Base-by-base conservation (phyloP, 2,329 filamentous ascomycete species). In the Aspergillus sp. region DNA sequence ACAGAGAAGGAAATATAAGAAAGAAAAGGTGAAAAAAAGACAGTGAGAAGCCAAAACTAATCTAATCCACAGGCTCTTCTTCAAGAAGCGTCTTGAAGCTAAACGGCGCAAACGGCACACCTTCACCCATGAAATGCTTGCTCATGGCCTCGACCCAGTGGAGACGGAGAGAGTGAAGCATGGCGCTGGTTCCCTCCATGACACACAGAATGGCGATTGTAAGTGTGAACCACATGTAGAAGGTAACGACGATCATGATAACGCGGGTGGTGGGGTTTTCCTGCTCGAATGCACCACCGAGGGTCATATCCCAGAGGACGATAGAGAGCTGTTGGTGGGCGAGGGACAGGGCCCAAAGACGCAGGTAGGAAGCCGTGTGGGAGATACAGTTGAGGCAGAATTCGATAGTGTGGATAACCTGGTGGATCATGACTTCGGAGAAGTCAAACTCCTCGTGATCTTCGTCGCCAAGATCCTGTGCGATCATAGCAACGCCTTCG, bases 351-450 rank as follows among this genome's bases (percentile, higher is more conserved):
- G 95, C 95, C 95, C 95, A 99, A 45, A 99, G 89, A 82, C 95
- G 95, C 48, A 99, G 89, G 78, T 99, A 99, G 1, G 95, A 99
- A 4, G 95, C 95, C 4, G 96, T 99, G 79, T 99, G 95, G 30
- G 95, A 99, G 62, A 99, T 93, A 75, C 93, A 98, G 82, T 99
- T 99, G 68, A 99, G 84, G 74, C 95, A 99, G 81, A 99, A 99
- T 83, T 99, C 92, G 70, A 98, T 98, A 17, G 93, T 98, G 80
- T 98, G 96, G 71, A 99, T 99, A 73, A 97, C 86, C 76, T 99
- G 95, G 78, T 99, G 95, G 71, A 99, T 99, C 92, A 99, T 97
- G 63, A 92, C 85, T 75, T 99, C 95, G 59, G 89, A 86, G 74
- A 99, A 99, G 68, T 99, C 95, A 74, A 99, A 99, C 72, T 99